Conservation (phyloP, 805 yeast species). For the Cyberlindnera suaveolens region DNA sequence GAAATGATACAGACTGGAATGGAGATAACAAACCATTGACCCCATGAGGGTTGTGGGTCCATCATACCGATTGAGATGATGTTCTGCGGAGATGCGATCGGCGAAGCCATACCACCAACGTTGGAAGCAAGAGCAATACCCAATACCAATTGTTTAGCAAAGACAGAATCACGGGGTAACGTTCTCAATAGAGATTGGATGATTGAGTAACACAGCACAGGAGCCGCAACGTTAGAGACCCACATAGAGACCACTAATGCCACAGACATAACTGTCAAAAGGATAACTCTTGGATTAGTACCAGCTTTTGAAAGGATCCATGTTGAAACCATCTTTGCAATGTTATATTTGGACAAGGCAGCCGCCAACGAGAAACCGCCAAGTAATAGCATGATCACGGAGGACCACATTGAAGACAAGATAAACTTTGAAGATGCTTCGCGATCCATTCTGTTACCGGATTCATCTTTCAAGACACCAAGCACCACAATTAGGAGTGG, state of each 20-base stretch:
- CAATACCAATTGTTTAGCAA: slow-evolving; percentile 76
- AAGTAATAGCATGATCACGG: slow-evolving; percentile 79
- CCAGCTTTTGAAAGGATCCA: slow-evolving; percentile 79
- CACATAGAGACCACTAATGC: slow-evolving; percentile 87
- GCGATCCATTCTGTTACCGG: slow-evolving; percentile 50
- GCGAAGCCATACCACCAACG: slow-evolving; percentile 95
- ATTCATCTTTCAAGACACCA: slow-evolving; percentile 57
- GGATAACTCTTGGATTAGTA: slow-evolving; percentile 70
- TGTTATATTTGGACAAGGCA: slow-evolving; percentile 83
- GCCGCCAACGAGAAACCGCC: slow-evolving; percentile 97
- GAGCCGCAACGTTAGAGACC: slow-evolving; percentile 97
- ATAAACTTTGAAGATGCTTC: slow-evolving; percentile 69
- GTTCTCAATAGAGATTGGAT: slow-evolving; percentile 87
- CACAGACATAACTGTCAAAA: slow-evolving; percentile 78
- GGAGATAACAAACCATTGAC: slow-evolving; percentile 86
- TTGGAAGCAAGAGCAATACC: slow-evolving; percentile 93
- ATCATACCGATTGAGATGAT: slow-evolving; percentile 84
- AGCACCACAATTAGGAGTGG: slow-evolving; percentile 77
- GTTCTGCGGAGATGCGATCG: slow-evolving; percentile 95
- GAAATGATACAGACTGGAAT: slow-evolving; percentile 70
- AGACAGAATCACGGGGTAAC: slow-evolving; percentile 68
- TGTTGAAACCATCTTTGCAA: slow-evolving; percentile 82
- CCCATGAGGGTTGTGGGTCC: slow-evolving; percentile 84
- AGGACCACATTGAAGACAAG: slow-evolving; percentile 89
- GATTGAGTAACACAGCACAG: slow-evolving; percentile 85